phyloP scores from a whole-genome alignment of 306 rosid species.

The Carpinus viminea region DNA sequence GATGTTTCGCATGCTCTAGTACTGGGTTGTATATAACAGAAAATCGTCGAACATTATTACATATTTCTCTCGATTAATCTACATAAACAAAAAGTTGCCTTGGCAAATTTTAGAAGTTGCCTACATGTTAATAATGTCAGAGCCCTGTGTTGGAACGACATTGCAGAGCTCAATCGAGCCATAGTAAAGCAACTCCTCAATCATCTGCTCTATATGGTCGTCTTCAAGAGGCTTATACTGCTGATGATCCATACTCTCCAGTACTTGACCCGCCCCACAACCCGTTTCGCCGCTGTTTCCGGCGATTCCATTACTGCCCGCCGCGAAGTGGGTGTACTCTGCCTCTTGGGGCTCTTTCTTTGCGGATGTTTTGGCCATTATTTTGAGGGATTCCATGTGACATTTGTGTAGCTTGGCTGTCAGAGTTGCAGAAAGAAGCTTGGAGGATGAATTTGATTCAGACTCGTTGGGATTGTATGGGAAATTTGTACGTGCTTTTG shows the following conservation, averaged over 20 bases:
- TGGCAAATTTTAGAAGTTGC: constrained; percentile 23
- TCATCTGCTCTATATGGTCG: constrained; percentile 86
- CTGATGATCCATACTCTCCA: constrained; percentile 28
- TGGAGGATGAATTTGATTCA: constrained; percentile 47
- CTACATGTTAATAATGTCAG: not conserved
- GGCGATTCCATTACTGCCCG: constrained; percentile 14
- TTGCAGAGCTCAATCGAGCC: constrained; percentile 75
- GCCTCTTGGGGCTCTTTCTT: constrained; percentile 32
- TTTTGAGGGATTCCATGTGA: constrained; percentile 71
- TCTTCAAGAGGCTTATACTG: constrained; percentile 71
- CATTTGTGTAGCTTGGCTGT: constrained; percentile 73
- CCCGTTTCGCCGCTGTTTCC: constrained; percentile 21
- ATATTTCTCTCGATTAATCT: constrained; percentile 6
- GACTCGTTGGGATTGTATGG: constrained; percentile 56
- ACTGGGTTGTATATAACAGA: not conserved
- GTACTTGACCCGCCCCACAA: constrained; percentile 22
- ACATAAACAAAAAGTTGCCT: constrained; percentile 5
- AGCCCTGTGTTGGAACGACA: constrained; percentile 34
- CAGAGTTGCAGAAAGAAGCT: constrained; percentile 64
- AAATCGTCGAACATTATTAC: constrained; percentile 26
- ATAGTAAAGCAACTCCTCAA: constrained; percentile 74
- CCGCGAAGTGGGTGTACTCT: constrained; percentile 4
- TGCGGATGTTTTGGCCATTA: constrained; percentile 45
- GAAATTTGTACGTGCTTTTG: constrained; percentile 76
- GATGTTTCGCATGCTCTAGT: not conserved